These are phyloP conservation scores for Venturia aucupariae DNA, from an alignment of 2,329 filamentous ascomycete genomes.

Conservation along the genomic window DNA sequence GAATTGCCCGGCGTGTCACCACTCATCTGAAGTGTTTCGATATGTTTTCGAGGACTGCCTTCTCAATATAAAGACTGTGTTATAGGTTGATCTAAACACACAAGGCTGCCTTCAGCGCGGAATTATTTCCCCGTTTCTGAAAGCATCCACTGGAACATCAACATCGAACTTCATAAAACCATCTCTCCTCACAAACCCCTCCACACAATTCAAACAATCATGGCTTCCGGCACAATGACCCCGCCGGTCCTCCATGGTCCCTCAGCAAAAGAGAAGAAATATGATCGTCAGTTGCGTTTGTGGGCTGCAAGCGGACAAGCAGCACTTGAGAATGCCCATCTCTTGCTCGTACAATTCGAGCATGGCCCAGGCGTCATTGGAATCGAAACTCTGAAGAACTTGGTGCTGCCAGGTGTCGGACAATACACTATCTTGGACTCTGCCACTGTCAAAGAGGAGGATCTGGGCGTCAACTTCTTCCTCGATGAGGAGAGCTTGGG, in stretches of 20 bases:
- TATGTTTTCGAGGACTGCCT: too few relatives aligned
- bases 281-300: constrained; percentile 87
- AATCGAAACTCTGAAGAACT: constrained; percentile 87
- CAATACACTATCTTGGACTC: constrained; percentile 86
- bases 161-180: neutral
- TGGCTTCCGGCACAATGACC: constrained; percentile 17
- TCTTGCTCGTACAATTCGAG: constrained; percentile 78
- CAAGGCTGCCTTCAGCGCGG: neutral
- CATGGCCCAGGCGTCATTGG: constrained; percentile 72
- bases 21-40: neutral
- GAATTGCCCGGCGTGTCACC: too few relatives aligned
- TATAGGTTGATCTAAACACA: neutral
- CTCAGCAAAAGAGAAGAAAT: constrained; percentile 49
- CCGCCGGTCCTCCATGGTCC: constrained; percentile 33
- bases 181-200: neutral
- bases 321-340: constrained; percentile 80
- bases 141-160: neutral
- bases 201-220: neutral
- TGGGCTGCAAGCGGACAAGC: constrained; percentile 91
- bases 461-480: constrained; percentile 96
- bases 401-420: constrained; percentile 88
- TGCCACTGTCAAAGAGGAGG: constrained; percentile 63
- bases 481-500: constrained; percentile 71
- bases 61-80: too few relatives aligned
- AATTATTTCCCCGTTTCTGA: neutral